Percentiles rank a stretch among this genome's conserved stretches.
Conservation (phyloP, 768 basidiomycete genomes). For the Fistulinella prunicolor region DNA sequence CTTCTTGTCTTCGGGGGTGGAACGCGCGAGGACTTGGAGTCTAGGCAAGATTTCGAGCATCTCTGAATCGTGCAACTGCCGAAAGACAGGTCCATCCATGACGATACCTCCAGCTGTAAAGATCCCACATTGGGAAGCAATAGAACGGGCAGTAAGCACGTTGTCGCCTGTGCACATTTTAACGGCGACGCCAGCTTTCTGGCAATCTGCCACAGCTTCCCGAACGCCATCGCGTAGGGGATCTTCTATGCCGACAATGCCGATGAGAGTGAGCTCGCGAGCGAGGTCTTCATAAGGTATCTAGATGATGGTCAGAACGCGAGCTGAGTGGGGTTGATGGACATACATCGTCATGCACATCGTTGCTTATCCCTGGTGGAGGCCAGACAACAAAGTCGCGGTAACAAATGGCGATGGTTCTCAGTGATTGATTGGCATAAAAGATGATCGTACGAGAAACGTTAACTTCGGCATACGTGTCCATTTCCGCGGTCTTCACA, state of each 20-base stretch:
- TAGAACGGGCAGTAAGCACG: conserved; percentile 92
- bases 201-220: conserved; percentile 85
- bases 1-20: conserved; percentile 97
- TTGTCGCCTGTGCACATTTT: conserved; percentile 99
- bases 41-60: conserved; percentile 84
- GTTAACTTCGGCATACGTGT: conserved; percentile 69
- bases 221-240: conserved; percentile 88
- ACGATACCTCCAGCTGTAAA: conserved; percentile 91
- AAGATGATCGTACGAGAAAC: conserved; percentile 93
- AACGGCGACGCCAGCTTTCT: conserved; percentile 84
- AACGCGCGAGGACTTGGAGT: conserved; percentile 94
- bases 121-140: conserved; percentile 94
- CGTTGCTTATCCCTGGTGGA: conserved; percentile 43
- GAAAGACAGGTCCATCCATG: conserved; percentile 97
- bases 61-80: conserved; percentile 66
- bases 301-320: conserved; percentile 34
- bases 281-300: conserved; percentile 69
- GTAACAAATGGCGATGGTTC: conserved; percentile 94
- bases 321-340: neutral
- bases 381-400: conserved; percentile 88
- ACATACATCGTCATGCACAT: conserved; percentile 54
- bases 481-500: conserved; percentile 62
- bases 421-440: conserved; percentile 93
- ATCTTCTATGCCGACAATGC: conserved; percentile 94
- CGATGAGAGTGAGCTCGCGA: conserved; percentile 76